Evolutionary conservation across 2,329 filamentous ascomycete species (phyloP).

Genomic region (Neurospora sp.): DNA sequence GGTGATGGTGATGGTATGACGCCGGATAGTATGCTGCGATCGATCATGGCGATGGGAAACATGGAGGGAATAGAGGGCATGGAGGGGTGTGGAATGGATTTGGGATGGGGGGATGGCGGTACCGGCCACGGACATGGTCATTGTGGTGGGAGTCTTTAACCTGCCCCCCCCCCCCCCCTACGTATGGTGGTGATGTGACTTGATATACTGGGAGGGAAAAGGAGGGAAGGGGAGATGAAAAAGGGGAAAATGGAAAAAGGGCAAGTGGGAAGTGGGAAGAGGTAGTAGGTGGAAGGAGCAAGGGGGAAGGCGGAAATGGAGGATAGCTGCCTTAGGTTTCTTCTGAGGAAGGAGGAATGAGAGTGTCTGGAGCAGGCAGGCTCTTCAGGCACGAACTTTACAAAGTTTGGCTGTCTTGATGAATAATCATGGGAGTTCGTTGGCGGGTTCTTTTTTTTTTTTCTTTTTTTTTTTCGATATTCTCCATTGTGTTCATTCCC

Average conservation of each 20-base stretch:
- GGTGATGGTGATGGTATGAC: constrained; percentile 36
- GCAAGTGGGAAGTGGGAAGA: too few species aligned
- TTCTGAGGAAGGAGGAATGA: not conserved
- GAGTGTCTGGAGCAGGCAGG: not conserved
- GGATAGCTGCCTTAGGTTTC: too few species aligned
- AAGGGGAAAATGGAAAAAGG: too few species aligned
- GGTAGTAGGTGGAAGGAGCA: not conserved
- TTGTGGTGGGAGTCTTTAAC: not conserved
- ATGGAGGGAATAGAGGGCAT: constrained; percentile 48
- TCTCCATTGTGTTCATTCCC: not conserved
- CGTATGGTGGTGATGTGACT: not conserved
- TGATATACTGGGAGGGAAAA: not conserved
- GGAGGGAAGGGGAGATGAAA: too few species aligned
- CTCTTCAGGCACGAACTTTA: not conserved
- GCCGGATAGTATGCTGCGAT: constrained; percentile 46
- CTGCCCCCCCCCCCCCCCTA: not conserved
- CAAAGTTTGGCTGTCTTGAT: too few species aligned
- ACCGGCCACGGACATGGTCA: not conserved
- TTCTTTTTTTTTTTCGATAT: not conserved
- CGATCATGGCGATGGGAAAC: constrained; percentile 47
- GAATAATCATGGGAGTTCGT: not conserved
- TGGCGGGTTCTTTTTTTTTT: not conserved
- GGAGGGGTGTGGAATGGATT: constrained; percentile 23
- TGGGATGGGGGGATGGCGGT: not conserved
- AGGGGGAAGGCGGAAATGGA: too few species aligned